Conservation (phyloP, 495 filamentous ascomycete species). For the Xylaria longipes region DNA sequence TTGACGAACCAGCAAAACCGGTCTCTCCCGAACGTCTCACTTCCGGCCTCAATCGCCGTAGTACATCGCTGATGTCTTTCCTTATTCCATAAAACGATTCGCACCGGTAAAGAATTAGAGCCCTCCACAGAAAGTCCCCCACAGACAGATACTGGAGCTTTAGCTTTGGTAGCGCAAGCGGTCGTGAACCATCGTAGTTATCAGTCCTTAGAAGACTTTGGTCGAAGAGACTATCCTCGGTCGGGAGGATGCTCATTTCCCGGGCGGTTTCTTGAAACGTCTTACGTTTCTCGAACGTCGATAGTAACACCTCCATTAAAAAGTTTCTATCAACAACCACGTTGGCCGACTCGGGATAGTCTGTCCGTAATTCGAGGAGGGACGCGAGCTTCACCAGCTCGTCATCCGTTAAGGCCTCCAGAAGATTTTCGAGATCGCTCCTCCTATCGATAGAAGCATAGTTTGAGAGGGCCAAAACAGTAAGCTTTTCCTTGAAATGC, state of each 20-base stretch:
- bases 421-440: conserved; percentile 76
- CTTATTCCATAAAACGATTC: conserved; percentile 95
- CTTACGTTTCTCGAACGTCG: conserved; percentile 75
- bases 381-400: conserved; percentile 74
- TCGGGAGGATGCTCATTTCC: conserved; percentile 78
- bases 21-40: conserved; percentile 65
- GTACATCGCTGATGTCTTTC: conserved; percentile 81
- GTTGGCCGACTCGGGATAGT: conserved; percentile 74
- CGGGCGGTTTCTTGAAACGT: conserved; percentile 83
- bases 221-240: conserved; percentile 86
- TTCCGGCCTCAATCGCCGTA: conserved; percentile 81
- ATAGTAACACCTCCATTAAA: conserved; percentile 77
- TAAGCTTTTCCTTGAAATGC: conserved; percentile 88
- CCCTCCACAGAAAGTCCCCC: conserved; percentile 94
- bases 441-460: conserved; percentile 85
- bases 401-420: conserved; percentile 71
- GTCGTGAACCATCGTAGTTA: conserved; percentile 84
- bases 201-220: conserved; percentile 82
- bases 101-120: conserved; percentile 84
- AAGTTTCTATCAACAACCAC: conserved; percentile 70
- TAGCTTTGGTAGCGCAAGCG: conserved; percentile 90
- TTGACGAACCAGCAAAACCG: conserved; percentile 83
- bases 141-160: conserved; percentile 95
- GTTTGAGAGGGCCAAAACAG: conserved; percentile 88
- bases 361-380: conserved; percentile 76